phyloP scores from a whole-genome alignment of 306 rosid species.

The Sicyos edulis region DNA sequence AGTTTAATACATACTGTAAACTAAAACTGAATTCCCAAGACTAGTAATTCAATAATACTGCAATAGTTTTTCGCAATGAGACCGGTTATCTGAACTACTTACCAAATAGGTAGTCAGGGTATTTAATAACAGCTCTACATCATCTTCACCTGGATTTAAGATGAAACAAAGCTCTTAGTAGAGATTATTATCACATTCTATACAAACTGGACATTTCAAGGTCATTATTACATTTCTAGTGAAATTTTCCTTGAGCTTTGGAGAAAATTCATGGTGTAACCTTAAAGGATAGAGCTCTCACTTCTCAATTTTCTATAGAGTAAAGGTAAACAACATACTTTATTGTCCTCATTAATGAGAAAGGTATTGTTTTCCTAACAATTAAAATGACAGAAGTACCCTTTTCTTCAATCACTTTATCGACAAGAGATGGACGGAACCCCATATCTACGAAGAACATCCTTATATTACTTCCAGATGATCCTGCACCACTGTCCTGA shows the following conservation, averaged over 20 bases:
- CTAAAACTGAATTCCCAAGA: not conserved
- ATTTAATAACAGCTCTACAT: constrained; percentile 64
- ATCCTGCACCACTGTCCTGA: constrained; percentile 64
- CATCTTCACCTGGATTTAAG: constrained; percentile 59
- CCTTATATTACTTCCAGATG: constrained; percentile 60
- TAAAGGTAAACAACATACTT: not conserved
- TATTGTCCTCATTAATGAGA: not conserved
- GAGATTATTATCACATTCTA: constrained; percentile 11
- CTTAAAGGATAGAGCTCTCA: not conserved
- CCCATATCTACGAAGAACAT: constrained; percentile 81
- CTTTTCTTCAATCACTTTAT: constrained; percentile 69
- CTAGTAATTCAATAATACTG: not conserved
- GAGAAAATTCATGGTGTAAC: constrained; percentile 4
- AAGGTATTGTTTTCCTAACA: not conserved
- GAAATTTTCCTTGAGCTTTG: constrained; percentile 2
- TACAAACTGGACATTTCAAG: not conserved
- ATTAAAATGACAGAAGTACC: constrained; percentile 36
- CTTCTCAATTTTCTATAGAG: constrained; percentile 6
- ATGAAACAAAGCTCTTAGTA: constrained; percentile 24
- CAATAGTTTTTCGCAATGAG: not conserved
- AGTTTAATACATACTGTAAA: not conserved
- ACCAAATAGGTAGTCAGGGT: constrained; percentile 54
- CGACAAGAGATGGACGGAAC: constrained; percentile 62
- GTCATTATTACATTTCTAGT: not conserved
- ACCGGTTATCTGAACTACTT: constrained; percentile 28